Conservation (phyloP, 768 basidiomycete genomes). For the Macrolepiota fuliginosa region DNA sequence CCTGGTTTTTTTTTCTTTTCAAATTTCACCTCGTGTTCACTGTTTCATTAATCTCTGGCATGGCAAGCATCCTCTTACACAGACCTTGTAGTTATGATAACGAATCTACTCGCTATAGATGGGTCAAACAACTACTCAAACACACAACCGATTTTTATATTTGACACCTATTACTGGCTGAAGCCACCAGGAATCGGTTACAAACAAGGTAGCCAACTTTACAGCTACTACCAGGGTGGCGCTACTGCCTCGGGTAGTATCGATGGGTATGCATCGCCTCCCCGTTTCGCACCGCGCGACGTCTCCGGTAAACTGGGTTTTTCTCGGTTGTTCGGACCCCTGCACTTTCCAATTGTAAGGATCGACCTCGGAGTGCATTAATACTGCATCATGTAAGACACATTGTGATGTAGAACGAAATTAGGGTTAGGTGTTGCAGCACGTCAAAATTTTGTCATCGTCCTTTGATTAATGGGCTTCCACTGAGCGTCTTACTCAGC, state of each 20-base stretch:
- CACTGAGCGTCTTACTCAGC: background rate
- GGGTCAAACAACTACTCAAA: no score
- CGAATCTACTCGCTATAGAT: no score
- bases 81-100: no score
- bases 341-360: background rate
- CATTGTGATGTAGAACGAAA: background rate
- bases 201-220: no score
- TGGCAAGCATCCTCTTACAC: no score
- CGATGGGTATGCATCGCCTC: background rate
- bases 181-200: no score
- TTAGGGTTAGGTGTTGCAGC: constrained; percentile 17
- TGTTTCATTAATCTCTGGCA: no score
- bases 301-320: background rate
- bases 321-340: background rate
- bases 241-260: background rate
- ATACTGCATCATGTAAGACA: background rate
- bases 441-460: constrained; percentile 17
- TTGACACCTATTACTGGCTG: no score
- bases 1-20: no score
- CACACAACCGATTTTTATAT: no score
- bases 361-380: background rate
- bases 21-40: no score
- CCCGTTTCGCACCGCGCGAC: background rate
- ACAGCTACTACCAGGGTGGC: no score
- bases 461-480: background rate